Conservation (phyloP, 768 basidiomycete species). For the Serpula lacrymans region DNA sequence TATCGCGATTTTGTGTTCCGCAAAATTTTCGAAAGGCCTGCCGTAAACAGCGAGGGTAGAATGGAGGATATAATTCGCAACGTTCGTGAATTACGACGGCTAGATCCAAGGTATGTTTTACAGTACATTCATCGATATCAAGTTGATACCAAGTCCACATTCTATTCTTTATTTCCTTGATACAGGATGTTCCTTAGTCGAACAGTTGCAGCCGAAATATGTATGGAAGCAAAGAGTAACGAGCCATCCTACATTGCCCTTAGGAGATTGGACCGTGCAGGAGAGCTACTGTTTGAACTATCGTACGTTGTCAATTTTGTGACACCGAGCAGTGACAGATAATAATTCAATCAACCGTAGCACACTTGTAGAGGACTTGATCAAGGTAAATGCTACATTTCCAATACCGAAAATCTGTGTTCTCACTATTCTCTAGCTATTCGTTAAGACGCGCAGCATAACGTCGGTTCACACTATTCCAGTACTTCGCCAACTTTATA, state of each 20-base stretch:
- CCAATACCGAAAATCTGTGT: neutral
- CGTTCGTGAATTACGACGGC: slow-evolving; percentile 65
- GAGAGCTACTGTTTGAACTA: slow-evolving; percentile 66
- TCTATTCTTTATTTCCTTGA: neutral
- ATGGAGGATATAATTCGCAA: slow-evolving; percentile 65
- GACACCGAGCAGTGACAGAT: neutral
- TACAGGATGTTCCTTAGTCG: slow-evolving; percentile 77
- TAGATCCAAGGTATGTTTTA: slow-evolving; percentile 59
- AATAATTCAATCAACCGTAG: slow-evolving; percentile 13
- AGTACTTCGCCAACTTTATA: slow-evolving; percentile 58
- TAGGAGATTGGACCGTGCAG: slow-evolving; percentile 61
- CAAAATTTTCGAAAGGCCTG: slow-evolving; percentile 71
- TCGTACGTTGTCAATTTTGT: slow-evolving; percentile 38
- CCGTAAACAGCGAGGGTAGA: slow-evolving; percentile 45
- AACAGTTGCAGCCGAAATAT: slow-evolving; percentile 79
- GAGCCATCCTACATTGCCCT: slow-evolving; percentile 66
- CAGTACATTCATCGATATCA: neutral
- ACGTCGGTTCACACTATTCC: slow-evolving; percentile 44
- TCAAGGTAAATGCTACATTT: slow-evolving; percentile 46
- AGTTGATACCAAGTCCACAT: slow-evolving; percentile 3
- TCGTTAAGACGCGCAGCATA: slow-evolving; percentile 66
- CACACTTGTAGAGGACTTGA: slow-evolving; percentile 57
- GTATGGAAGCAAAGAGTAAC: slow-evolving; percentile 76
- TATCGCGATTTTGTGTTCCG: slow-evolving; percentile 86
- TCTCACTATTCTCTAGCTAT: slow-evolving; percentile 44